Conservation (phyloP, 345 rosid species). For the Zanthoxylum bungeanum region DNA sequence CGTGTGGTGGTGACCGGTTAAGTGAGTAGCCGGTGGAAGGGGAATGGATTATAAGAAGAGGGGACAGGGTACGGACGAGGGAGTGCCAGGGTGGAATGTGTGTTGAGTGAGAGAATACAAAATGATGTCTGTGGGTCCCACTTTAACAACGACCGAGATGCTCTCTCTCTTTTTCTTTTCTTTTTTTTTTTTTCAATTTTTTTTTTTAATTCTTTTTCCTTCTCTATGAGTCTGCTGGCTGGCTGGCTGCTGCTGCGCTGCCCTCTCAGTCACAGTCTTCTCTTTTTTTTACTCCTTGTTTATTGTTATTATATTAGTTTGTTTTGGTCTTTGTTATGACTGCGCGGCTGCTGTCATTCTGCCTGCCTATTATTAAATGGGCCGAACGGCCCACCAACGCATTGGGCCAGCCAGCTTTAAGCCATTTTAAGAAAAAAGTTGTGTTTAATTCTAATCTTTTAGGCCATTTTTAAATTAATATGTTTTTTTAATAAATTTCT, state of each 20-base stretch:
- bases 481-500: too few relatives aligned
- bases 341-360: neutral
- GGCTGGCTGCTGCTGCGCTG: too few relatives aligned
- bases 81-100: constrained; percentile 45
- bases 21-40: constrained; percentile 42
- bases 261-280: too few relatives aligned
- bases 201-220: neutral
- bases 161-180: neutral
- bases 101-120: constrained; percentile 22
- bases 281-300: neutral
- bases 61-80: constrained; percentile 33
- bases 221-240: neutral
- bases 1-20: constrained; percentile 48
- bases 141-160: constrained; percentile 26
- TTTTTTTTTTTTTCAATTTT: neutral
- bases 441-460: too few relatives aligned
- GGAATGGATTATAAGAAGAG: constrained; percentile 11
- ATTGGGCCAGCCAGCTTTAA: neutral
- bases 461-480: too few relatives aligned
- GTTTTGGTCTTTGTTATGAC: neutral
- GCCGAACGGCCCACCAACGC: neutral
- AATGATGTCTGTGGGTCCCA: constrained; percentile 34
- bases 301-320: neutral
- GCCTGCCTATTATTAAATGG: neutral
- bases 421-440: too few relatives aligned